Conservation (phyloP, 441 rosid species). For the Adansonia gregorii region DNA sequence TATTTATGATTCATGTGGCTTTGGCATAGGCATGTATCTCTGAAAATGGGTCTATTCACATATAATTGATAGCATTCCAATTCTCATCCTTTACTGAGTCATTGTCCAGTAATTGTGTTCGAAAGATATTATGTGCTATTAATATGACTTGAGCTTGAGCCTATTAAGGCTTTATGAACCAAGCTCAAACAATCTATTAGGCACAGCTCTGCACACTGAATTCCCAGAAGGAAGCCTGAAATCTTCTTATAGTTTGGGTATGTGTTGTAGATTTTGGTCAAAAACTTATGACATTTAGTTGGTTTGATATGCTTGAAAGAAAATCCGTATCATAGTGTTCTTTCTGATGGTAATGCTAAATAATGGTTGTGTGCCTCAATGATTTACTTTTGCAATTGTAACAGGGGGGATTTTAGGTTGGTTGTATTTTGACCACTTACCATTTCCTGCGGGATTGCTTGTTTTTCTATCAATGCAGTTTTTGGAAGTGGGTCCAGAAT, state of each 20-base stretch:
- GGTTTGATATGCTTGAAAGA: neutral
- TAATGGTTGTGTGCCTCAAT: slow-evolving; percentile 1
- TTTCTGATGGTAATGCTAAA: neutral
- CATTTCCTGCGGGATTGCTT: neutral
- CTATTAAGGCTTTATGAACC: neutral
- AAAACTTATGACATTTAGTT: neutral
- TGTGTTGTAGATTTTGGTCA: neutral
- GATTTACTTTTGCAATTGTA: neutral
- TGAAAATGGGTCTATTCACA: neutral
- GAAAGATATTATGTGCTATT: neutral
- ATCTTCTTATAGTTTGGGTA: neutral
- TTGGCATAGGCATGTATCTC: neutral
- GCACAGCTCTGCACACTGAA: neutral
- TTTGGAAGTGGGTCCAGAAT: too few species aligned
- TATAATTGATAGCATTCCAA: neutral
- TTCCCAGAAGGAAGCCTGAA: neutral
- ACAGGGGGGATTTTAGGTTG: neutral
- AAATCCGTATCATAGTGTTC: neutral
- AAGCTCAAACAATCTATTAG: slow-evolving; percentile 1
- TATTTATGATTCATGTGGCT: neutral
- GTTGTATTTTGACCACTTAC: slow-evolving; percentile 14
- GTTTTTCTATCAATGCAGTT: slow-evolving; percentile 55
- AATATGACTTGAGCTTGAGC: neutral
- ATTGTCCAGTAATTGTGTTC: neutral
- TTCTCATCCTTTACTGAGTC: neutral